Evolutionary conservation across 1,284 basidiomycete species (phyloP), one percentile per base, ranked within the genome.

Genomic region (Apiotrichum mycotoxinovorans): DNA sequence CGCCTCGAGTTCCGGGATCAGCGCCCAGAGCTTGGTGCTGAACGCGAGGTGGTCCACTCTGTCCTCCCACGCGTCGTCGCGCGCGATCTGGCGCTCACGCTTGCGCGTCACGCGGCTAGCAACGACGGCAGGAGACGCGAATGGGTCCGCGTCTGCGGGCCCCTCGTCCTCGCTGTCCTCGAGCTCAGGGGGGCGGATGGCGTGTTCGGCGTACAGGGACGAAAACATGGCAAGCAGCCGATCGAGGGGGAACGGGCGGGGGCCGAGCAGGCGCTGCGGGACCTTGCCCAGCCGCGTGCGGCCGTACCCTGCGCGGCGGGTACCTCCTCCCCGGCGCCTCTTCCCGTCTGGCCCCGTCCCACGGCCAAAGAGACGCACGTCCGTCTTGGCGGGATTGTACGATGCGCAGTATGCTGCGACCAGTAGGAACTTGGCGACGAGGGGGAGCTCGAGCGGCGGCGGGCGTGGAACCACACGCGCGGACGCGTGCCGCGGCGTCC

Each of bases 401-500:
- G 88, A 90, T 2, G 91, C 91, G 34, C 94, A 77, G 71, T 87
- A 96, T 0, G 87, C 83, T 0, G 91, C 88, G 10, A 95, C 74
- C 14, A 95, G 77, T 20, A 95, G 80, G 67, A 87, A 93, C 62
- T 87, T 87, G 15, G 84, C 84, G 74, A 87, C 80, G 0, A 81
- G 74, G 2, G 85, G 82, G 23, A 88, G 75, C n/a, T 71, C 67
- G 25, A 72, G 61, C 11, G 53, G 43, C 8, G 69, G 63, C 8
- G 66, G 59, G 45, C 63, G 67, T 0, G 70, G 70, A 18, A 74
- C 50, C 9, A 47, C 43, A 26, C 63, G 62, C 30, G 52, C 53
- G 3, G 61, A 30, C 4, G 52, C 22, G 0, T 51, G 61, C 1
- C 59, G 45, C 2, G 46, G 49, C 3, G 15, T 18, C 26, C 60